A percentile compares a stretch with the other conserved stretches of the same genome.
Conservation (phyloP, 2,329 filamentous ascomycete genomes). For the Aspergillus persii region DNA sequence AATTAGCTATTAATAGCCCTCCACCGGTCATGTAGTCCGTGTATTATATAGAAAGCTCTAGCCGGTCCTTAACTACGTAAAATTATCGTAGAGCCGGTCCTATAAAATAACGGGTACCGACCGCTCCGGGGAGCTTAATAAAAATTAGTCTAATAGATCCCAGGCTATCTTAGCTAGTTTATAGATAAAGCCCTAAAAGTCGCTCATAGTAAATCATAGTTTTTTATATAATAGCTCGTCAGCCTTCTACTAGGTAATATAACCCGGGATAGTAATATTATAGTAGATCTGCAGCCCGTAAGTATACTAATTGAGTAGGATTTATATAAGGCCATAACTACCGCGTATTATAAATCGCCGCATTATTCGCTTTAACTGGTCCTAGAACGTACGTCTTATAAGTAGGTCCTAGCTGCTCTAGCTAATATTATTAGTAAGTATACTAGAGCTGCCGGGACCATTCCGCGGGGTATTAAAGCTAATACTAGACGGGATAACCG, state of each 20-base stretch:
- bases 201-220: constrained; percentile 5
- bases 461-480: no score
- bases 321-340: constrained; percentile 2
- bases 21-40: neutral
- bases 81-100: neutral
- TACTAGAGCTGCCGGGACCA: neutral
- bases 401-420: neutral
- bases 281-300: no score
- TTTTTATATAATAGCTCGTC: constrained; percentile 4
- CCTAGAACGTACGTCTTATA: neutral
- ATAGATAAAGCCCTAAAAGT: constrained; percentile 3
- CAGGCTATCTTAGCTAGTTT: neutral
- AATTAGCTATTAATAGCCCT: neutral
- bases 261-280: neutral
- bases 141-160: neutral
- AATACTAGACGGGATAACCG: no score
- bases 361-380: constrained; percentile 1
- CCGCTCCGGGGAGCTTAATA: neutral
- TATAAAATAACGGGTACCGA: neutral
- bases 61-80: neutral
- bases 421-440: neutral
- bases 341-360: no score
- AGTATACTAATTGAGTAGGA: neutral
- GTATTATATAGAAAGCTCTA: constrained; percentile 7
- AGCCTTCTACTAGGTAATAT: neutral